Conservation (phyloP, 2,329 filamentous ascomycete species). For the Alternaria sp. region DNA sequence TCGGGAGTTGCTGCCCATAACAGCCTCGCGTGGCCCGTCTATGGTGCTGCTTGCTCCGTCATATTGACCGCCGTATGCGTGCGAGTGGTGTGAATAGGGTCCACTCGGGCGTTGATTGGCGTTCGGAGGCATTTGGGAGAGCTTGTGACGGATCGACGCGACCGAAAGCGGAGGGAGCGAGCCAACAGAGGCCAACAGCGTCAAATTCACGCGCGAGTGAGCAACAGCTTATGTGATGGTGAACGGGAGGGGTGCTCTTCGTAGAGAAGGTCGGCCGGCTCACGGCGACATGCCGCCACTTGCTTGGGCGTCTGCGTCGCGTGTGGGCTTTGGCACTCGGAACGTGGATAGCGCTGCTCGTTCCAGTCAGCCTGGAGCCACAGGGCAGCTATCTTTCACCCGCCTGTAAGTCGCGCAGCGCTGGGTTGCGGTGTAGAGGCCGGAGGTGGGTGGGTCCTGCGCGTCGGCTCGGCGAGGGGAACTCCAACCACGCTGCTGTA, state of each 20-base stretch:
- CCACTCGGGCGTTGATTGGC: slow-evolving; percentile 10
- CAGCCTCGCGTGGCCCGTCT: slow-evolving; percentile 4
- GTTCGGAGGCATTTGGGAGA: slow-evolving; percentile 19
- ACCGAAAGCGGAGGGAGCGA: slow-evolving; percentile 3
- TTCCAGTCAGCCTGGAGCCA: neutral
- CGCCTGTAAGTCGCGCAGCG: slow-evolving; percentile 11
- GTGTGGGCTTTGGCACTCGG: slow-evolving; percentile 11
- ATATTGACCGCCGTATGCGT: slow-evolving; percentile 19
- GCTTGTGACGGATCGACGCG: neutral
- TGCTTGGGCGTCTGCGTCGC: slow-evolving; percentile 3
- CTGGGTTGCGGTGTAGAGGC: slow-evolving; percentile 23
- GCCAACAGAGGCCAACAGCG: neutral
- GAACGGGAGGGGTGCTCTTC: slow-evolving; percentile 12
- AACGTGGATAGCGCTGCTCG: neutral
- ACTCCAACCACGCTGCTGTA: neutral
- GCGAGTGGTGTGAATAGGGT: slow-evolving; percentile 23
- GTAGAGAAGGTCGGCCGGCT: slow-evolving; percentile 21
- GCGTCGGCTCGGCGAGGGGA: slow-evolving; percentile 11
- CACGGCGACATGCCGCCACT: slow-evolving; percentile 41
- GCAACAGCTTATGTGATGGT: slow-evolving; percentile 1
- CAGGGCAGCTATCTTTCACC: slow-evolving; percentile 3
- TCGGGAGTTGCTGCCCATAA: slow-evolving; percentile 7
- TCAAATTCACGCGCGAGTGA: neutral
- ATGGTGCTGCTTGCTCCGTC: slow-evolving; percentile 17
- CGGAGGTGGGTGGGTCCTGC: slow-evolving; percentile 19